A percentile compares a stretch with the other conserved stretches of the same genome.
These are phyloP conservation scores for Aspergillus sp. DNA, from an alignment of 2,329 filamentous ascomycete species.

Conservation along the genomic window DNA sequence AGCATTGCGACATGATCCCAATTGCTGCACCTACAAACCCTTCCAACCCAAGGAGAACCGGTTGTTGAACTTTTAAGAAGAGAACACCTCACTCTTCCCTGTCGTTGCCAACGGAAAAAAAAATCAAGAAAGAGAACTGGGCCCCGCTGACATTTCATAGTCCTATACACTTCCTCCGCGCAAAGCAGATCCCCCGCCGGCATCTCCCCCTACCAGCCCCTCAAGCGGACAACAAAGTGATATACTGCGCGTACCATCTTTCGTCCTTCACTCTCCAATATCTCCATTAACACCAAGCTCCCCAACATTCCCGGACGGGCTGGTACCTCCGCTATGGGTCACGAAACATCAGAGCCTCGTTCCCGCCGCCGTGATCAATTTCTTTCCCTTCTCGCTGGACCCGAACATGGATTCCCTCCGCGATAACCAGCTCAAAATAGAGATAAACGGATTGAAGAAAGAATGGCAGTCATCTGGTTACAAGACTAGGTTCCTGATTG, in stretches of 20 bases:
- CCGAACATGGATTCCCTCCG: slow-evolving; percentile 66
- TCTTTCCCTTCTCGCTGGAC: slow-evolving; percentile 70
- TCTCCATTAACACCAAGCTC: slow-evolving; percentile 83
- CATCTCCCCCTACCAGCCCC: slow-evolving; percentile 45
- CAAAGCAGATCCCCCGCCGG: slow-evolving; percentile 55
- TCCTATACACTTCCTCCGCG: slow-evolving; percentile 54
- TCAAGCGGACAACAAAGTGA: slow-evolving; percentile 39
- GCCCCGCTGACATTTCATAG: slow-evolving; percentile 19
- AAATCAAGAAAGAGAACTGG: not conserved
- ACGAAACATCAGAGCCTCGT: slow-evolving; percentile 81
- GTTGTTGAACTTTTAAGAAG: not conserved
- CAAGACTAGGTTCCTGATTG: slow-evolving; percentile 69
- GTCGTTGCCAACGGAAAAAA: too few species aligned
- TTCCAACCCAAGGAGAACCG: not conserved
- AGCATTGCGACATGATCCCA: not conserved
- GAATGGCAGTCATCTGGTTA: slow-evolving; percentile 56
- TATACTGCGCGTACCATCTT: slow-evolving; percentile 39
- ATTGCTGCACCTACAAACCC: not conserved
- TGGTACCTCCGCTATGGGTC: slow-evolving; percentile 76
- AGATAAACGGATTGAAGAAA: slow-evolving; percentile 71
- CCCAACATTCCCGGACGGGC: slow-evolving; percentile 77
- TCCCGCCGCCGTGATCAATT: slow-evolving; percentile 72
- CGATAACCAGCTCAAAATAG: slow-evolving; percentile 80
- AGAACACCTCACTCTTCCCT: too few species aligned
- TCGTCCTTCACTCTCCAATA: slow-evolving; percentile 77